Percentiles rank a stretch among this genome's conserved stretches.
Conservation (phyloP, 352 stramenopile genomes). For the Phytophthora sp. region DNA sequence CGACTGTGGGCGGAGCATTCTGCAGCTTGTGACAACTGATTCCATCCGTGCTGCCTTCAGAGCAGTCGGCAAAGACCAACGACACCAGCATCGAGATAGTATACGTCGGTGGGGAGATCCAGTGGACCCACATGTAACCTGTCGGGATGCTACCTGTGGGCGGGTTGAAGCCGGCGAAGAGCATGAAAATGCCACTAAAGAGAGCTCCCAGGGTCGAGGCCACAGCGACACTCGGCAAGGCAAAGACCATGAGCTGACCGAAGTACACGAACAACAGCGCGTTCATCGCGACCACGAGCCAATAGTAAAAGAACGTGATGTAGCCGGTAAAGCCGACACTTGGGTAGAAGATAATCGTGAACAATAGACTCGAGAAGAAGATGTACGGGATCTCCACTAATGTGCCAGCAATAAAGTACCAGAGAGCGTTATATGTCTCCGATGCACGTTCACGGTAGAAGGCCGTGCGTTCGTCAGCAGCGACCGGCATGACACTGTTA, state of each 20-base stretch:
- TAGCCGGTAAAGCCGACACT: slow-evolving; percentile 56
- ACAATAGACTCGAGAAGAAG: slow-evolving; percentile 42
- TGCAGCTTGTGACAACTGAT: slow-evolving; percentile 45
- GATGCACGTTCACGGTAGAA: slow-evolving; percentile 93
- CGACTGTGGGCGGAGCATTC: slow-evolving; percentile 23
- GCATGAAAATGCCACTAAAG: slow-evolving; percentile 53
- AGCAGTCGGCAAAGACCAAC: slow-evolving; percentile 44
- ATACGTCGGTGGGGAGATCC: slow-evolving; percentile 52
- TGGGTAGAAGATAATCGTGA: slow-evolving; percentile 60
- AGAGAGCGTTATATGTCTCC: slow-evolving; percentile 88
- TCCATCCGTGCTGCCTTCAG: slow-evolving; percentile 11
- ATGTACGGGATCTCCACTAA: slow-evolving; percentile 80
- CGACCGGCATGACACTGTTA: slow-evolving; percentile 76
- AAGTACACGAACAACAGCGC: slow-evolving; percentile 58
- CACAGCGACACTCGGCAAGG: slow-evolving; percentile 44
- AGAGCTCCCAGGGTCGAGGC: slow-evolving; percentile 44
- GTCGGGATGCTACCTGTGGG: slow-evolving; percentile 54
- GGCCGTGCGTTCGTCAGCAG: slow-evolving; percentile 83
- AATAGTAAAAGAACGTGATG: slow-evolving; percentile 55
- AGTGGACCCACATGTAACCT: slow-evolving; percentile 64
- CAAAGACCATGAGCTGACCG: slow-evolving; percentile 51
- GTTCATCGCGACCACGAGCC: slow-evolving; percentile 50
- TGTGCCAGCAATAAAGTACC: slow-evolving; percentile 81
- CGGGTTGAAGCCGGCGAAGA: slow-evolving; percentile 66
- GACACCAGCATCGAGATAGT: slow-evolving; percentile 49